phyloP scores from a whole-genome alignment of 768 basidiomycete genomes.

The Tulasnella sp. region DNA sequence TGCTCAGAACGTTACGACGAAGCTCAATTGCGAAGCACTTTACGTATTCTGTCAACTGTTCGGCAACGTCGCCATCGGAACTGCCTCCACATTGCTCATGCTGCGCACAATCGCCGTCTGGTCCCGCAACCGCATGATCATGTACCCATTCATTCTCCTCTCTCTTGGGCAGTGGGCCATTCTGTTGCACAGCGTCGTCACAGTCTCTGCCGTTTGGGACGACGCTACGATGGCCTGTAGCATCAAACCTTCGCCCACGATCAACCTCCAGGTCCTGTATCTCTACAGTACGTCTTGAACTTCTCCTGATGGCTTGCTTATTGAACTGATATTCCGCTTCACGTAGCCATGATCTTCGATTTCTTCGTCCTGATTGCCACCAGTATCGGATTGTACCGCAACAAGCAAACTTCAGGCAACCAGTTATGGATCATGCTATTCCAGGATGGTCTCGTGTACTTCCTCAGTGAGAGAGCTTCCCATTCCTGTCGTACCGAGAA shows the following conservation, averaged over 20 bases:
- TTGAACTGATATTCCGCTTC: background rate
- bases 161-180: conserved; percentile 40
- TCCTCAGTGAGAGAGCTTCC: conserved; percentile 35
- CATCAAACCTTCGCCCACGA: conserved; percentile 27
- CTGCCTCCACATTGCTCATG: conserved; percentile 17
- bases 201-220: background rate
- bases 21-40: conserved; percentile 35
- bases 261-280: conserved; percentile 49
- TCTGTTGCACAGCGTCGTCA: background rate
- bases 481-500: too few species aligned
- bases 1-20: conserved; percentile 15
- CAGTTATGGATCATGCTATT: conserved; percentile 55
- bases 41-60: conserved; percentile 36
- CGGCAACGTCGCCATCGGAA: conserved; percentile 17
- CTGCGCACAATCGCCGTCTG: conserved; percentile 47
- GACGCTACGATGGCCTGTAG: conserved; percentile 11
- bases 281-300: conserved; percentile 35
- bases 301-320: background rate
- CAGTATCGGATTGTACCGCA: conserved; percentile 45
- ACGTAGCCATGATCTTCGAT: conserved; percentile 53
- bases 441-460: conserved; percentile 58
- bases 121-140: conserved; percentile 44
- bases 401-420: conserved; percentile 30
- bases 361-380: conserved; percentile 49
- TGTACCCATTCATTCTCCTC: conserved; percentile 37